These are phyloP conservation scores for Euphorbia schlechtendalii DNA, from an alignment of 441 rosid genomes.

Conservation along the genomic window DNA sequence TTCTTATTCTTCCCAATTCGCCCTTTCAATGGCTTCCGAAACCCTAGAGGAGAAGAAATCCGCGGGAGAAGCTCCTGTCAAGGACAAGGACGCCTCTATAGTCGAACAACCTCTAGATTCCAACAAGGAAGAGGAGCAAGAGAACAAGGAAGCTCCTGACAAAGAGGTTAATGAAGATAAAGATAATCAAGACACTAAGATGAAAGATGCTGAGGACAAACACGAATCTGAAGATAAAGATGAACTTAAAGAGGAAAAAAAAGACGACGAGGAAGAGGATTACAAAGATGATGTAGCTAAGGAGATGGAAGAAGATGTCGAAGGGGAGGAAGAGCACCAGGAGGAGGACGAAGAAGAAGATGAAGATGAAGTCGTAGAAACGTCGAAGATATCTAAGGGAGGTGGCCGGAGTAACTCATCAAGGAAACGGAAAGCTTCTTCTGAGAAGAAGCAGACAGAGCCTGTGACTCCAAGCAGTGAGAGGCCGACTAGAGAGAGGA, in stretches of 20 bases:
- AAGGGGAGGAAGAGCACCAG: slow-evolving; percentile 3
- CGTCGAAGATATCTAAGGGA: slow-evolving; percentile 18
- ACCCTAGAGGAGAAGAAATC: slow-evolving; percentile 61
- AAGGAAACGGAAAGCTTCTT: slow-evolving; percentile 21
- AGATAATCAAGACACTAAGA: slow-evolving; percentile 15
- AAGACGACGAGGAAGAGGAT: too few species aligned
- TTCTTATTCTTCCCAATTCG: slow-evolving; percentile 6
- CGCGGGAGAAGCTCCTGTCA: slow-evolving; percentile 36
- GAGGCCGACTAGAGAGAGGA: slow-evolving; percentile 88
- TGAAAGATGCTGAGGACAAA: slow-evolving; percentile 16
- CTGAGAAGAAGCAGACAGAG: slow-evolving; percentile 25
- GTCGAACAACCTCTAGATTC: neutral
- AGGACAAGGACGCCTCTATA: slow-evolving; percentile 23
- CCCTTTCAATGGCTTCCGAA: slow-evolving; percentile 51
- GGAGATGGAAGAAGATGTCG: slow-evolving; percentile 9
- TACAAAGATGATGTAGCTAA: too few species aligned
- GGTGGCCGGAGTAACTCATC: slow-evolving; percentile 24
- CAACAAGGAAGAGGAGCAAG: slow-evolving; percentile 21
- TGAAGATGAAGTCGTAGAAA: too few species aligned
- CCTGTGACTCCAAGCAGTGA: slow-evolving; percentile 58
- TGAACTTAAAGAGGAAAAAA: slow-evolving; percentile 13
- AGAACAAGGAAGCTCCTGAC: slow-evolving; percentile 8
- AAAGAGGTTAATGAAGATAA: slow-evolving; percentile 4
- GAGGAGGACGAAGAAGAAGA: slow-evolving; percentile 18
- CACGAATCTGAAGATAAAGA: slow-evolving; percentile 13